These are phyloP conservation scores for Myxozyma vanderwaltii DNA, from an alignment of 805 yeast genomes.

Conservation along the genomic window DNA sequence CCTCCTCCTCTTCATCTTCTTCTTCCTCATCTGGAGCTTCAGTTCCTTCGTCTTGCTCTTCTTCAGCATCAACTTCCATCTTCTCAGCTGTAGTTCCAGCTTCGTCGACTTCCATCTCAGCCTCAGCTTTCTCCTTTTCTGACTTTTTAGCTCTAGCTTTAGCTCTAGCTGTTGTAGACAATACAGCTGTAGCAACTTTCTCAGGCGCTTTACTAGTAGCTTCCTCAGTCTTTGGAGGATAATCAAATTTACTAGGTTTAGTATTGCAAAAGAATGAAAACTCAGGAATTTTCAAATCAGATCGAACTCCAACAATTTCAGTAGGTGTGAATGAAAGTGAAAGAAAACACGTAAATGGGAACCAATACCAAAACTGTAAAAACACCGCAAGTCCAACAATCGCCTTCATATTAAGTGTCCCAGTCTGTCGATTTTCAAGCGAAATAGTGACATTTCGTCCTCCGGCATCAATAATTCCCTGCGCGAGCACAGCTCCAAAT, in stretches of 20 bases:
- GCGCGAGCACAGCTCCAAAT: conserved; percentile 95
- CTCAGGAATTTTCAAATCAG: conserved; percentile 83
- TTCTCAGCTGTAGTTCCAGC: conserved; percentile 31
- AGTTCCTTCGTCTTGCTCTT: conserved; percentile 28
- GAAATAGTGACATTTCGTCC: conserved; percentile 96
- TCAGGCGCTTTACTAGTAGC: conserved; percentile 80
- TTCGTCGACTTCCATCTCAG: conserved; percentile 50
- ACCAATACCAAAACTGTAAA: conserved; percentile 98
- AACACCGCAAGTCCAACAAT: conserved; percentile 90
- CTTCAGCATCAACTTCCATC: conserved; percentile 34
- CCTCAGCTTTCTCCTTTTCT: conserved; percentile 57
- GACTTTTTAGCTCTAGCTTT: conserved; percentile 83
- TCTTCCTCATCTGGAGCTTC: conserved; percentile 39
- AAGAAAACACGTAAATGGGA: conserved; percentile 91
- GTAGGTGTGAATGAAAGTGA: conserved; percentile 92
- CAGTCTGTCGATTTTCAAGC: conserved; percentile 83
- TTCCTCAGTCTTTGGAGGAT: conserved; percentile 86
- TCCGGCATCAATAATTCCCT: conserved; percentile 98
- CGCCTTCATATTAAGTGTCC: conserved; percentile 85
- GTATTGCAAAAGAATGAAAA: conserved; percentile 80
- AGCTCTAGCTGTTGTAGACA: conserved; percentile 93
- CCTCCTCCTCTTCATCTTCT: conserved; percentile 43
- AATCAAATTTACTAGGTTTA: conserved; percentile 75
- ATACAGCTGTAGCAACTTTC: conserved; percentile 86
- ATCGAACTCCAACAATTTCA: conserved; percentile 80